Conservation (phyloP, 768 basidiomycete genomes). For the Lactarius psammicola region DNA sequence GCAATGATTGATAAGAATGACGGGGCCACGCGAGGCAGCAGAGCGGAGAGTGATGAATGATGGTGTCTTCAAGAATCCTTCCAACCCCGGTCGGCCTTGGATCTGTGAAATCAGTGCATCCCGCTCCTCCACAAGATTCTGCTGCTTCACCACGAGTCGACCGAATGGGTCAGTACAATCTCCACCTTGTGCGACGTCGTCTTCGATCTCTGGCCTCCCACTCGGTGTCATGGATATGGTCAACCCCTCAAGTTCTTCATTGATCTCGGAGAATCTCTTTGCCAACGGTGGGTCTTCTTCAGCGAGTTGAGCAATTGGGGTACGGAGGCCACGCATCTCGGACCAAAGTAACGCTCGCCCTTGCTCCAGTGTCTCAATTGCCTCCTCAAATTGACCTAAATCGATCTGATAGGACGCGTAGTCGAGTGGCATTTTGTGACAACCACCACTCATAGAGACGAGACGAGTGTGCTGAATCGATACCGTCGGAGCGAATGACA, state of each 20-base stretch:
- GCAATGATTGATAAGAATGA: constrained; percentile 10
- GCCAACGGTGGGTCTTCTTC: neutral
- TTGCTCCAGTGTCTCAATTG: constrained; percentile 6
- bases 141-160: constrained; percentile 7
- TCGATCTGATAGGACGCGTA: neutral
- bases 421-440: constrained; percentile 7
- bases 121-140: neutral
- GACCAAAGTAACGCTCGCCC: neutral
- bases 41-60: constrained; percentile 8
- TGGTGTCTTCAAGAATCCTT: neutral
- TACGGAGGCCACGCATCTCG: neutral
- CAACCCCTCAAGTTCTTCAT: constrained; percentile 5
- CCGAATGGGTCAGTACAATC: constrained; percentile 7
- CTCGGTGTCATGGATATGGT: neutral
- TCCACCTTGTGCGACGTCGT: too few species aligned
- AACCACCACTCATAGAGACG: neutral
- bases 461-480: constrained; percentile 6
- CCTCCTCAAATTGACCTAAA: neutral
- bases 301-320: neutral
- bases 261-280: neutral
- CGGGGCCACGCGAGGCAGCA: constrained; percentile 1
- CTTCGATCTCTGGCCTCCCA: neutral
- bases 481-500: neutral
- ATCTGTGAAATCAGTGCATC: neutral
- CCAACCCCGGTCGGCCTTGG: neutral